Evolutionary conservation across 495 filamentous ascomycete species (phyloP).

Genomic region (Talaromyces adpressus): DNA sequence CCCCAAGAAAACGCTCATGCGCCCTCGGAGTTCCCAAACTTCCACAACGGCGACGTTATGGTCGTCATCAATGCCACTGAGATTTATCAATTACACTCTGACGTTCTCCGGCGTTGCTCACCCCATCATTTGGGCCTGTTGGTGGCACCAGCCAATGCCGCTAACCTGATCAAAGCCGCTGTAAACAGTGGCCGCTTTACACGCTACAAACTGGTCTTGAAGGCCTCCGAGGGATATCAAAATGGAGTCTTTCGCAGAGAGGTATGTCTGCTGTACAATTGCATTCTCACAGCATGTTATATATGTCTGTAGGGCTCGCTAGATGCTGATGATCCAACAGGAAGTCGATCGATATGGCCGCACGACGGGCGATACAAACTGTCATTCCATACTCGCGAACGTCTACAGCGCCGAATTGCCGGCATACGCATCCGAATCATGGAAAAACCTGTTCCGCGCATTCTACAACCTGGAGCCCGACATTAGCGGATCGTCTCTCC

Average conservation of each 20-base stretch:
- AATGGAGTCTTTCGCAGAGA: constrained; percentile 4
- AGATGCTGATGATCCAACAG: neutral
- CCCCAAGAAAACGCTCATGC: neutral
- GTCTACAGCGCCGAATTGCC: neutral
- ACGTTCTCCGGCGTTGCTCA: constrained; percentile 16
- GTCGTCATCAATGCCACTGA: constrained; percentile 23
- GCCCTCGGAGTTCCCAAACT: constrained; percentile 18
- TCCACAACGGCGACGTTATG: constrained; percentile 29
- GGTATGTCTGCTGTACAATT: neutral
- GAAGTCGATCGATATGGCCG: constrained; percentile 6
- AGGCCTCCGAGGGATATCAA: neutral
- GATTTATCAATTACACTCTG: constrained; percentile 26
- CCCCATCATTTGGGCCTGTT: constrained; percentile 11
- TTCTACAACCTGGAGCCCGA: constrained; percentile 28
- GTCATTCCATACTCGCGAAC: neutral
- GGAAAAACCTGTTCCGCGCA: constrained; percentile 33
- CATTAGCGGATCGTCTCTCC: constrained; percentile 20
- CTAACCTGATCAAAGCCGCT: constrained; percentile 10
- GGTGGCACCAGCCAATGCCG: constrained; percentile 8
- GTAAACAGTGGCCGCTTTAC: constrained; percentile 11
- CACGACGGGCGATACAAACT: neutral
- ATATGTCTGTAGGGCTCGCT: neutral
- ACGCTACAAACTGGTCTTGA: constrained; percentile 17
- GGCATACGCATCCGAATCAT: constrained; percentile 13
- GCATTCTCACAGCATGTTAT: neutral